Base-by-base conservation (phyloP, 495 filamentous ascomycete genomes). In the Penicillium silybi region DNA sequence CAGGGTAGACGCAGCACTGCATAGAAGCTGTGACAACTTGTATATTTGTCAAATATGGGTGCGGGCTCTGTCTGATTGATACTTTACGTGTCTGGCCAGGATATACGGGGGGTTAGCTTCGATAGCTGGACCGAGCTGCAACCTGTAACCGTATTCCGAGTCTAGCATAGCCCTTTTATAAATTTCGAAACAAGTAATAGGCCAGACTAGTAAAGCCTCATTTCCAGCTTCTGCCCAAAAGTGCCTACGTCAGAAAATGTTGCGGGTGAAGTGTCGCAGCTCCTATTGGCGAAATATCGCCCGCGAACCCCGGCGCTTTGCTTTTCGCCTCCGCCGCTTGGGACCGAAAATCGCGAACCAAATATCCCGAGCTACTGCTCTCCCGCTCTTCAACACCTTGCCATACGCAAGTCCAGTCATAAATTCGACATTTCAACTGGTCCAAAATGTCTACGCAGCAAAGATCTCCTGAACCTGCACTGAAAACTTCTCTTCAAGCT, bases 401-500 rank as follows among this genome's bases (percentile, higher is more conserved):
- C 18, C 18, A 44, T 25, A 39, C 38, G 27, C 4, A 32, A 15
- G 32, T 18, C 15, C 34, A 40, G 17, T 23, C 46, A 1, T 1
- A 19, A 19, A 1, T n/a, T 29, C 2, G 32, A 23, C 13, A 4
- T 19, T 6, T 4, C 23, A 16, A 45, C 25, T 6, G 6, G 1
- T 27, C n/a, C 44, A 58, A 7, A 15, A 65, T 65, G 56, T 32
- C 40, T 20, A 44, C 56, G 41, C 59, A 44, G 6, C 50, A 55
- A 54, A 50, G 52, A 41, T 58, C 54, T 32, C 77, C 69, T 19
- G 80, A 78, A 47, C 67, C 80, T 26, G 77, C 80, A 32, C 68
- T 89, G 5, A 88, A 86, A 58, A 87, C 66, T 6, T 73, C 70
- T 25, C 69, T 63, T 5, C 70, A 64, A 3, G 65, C 68, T 39